These are phyloP conservation scores for Paraphoma sp. DNA, from an alignment of 2,329 filamentous ascomycete genomes.

Conservation along the genomic window DNA sequence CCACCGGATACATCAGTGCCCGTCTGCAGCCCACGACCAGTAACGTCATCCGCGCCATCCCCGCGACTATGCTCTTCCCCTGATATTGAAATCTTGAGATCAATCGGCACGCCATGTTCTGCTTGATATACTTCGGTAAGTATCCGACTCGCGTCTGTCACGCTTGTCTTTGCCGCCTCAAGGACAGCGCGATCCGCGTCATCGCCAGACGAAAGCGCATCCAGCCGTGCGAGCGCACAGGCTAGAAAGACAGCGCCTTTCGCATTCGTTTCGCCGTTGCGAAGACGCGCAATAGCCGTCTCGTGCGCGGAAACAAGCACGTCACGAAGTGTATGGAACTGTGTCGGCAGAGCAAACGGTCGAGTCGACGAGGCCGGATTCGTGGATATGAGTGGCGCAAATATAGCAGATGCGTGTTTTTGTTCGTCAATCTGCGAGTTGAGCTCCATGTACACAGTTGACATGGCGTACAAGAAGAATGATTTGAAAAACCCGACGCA, in stretches of 20 bases:
- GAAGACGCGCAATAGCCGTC: constrained; percentile 18
- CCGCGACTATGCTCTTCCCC: constrained; percentile 17
- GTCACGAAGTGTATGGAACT: constrained; percentile 18
- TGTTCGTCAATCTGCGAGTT: constrained; percentile 29
- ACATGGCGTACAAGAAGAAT: constrained; percentile 28
- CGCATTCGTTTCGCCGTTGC: constrained; percentile 33
- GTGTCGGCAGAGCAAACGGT: constrained; percentile 8
- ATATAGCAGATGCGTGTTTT: constrained; percentile 4
- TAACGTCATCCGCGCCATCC: constrained; percentile 12
- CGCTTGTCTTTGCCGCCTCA: constrained; percentile 20
- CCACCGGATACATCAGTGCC: neutral
- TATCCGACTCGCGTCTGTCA: constrained; percentile 16
- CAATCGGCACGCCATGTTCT: constrained; percentile 29
- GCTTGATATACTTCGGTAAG: constrained; percentile 24
- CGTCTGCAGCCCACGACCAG: neutral
- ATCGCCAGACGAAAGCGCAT: constrained; percentile 21
- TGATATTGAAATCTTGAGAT: constrained; percentile 12
- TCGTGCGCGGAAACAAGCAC: constrained; percentile 12
- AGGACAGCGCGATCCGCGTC: constrained; percentile 26
- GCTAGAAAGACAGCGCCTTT: constrained; percentile 29
- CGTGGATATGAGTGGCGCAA: constrained; percentile 13
- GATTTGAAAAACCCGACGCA: constrained; percentile 34
- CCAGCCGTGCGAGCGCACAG: constrained; percentile 31
- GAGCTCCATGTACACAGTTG: constrained; percentile 33
- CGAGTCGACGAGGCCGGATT: neutral